phyloP scores from a whole-genome alignment of 1,284 basidiomycete species.

The Sphaerobolus stellatus region DNA sequence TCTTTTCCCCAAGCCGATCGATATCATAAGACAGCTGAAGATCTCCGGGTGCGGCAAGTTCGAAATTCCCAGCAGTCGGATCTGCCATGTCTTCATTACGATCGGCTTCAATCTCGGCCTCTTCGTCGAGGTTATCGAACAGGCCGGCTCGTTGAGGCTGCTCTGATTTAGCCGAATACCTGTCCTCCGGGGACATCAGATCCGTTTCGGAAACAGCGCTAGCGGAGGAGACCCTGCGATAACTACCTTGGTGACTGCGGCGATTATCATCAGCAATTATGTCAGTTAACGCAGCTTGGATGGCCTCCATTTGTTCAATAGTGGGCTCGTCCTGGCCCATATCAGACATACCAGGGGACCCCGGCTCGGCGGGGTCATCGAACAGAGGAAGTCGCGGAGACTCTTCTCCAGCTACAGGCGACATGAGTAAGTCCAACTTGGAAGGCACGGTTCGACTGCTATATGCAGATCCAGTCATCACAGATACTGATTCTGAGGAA shows the following conservation, averaged over 20 bases:
- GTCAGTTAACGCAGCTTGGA: constrained; percentile 90
- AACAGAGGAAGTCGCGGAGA: constrained; percentile 75
- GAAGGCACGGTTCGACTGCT: constrained; percentile 41
- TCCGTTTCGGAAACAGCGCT: neutral
- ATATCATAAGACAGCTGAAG: constrained; percentile 85
- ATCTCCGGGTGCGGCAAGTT: constrained; percentile 80
- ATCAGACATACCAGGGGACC: neutral
- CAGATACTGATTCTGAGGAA: neutral
- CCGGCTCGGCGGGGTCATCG: constrained; percentile 63
- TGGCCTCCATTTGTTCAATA: constrained; percentile 74
- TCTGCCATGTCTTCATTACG: constrained; percentile 18
- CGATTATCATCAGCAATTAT: constrained; percentile 85
- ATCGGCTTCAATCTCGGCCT: constrained; percentile 22
- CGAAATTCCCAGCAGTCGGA: constrained; percentile 45
- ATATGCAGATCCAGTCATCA: constrained; percentile 4
- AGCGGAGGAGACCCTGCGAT: constrained; percentile 5
- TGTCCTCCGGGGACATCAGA: neutral
- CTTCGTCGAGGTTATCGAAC: constrained; percentile 6
- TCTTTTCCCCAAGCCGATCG: constrained; percentile 68
- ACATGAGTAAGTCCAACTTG: constrained; percentile 76
- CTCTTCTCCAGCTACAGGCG: constrained; percentile 54
- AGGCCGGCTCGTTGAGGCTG: neutral
- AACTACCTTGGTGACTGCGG: constrained; percentile 23
- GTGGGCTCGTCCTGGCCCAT: constrained; percentile 7
- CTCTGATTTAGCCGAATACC: neutral